Percentiles rank a stretch among this genome's conserved stretches.
Conservation (phyloP, 148 eudicot genomes). For the Rheum nobile region DNA sequence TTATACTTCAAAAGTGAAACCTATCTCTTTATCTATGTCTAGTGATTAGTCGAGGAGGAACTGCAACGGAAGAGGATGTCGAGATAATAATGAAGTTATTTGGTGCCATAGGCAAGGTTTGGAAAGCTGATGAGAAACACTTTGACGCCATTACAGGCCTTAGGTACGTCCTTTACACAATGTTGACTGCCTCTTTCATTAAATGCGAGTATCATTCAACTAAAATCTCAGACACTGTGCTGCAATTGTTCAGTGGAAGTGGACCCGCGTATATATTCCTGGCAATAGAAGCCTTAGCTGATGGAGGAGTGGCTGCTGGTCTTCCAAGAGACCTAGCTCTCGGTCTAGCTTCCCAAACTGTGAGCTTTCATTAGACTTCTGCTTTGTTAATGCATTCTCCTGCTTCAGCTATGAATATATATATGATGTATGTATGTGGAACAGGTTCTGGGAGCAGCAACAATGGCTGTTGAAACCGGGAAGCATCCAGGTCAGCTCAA, state of each 20-base stretch:
- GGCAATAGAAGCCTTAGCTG: constrained; percentile 96
- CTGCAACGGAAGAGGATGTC: constrained; percentile 71
- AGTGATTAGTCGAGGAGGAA: constrained; percentile 71
- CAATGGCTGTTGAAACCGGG: constrained; percentile 56
- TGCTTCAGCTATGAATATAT: background rate
- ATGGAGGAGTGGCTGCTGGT: constrained; percentile 98
- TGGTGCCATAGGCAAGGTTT: constrained; percentile 85
- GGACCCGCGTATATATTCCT: constrained; percentile 89
- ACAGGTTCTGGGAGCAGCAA: constrained; percentile 91
- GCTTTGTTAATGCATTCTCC: background rate
- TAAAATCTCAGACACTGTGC: background rate
- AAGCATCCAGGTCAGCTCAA: constrained; percentile 97
- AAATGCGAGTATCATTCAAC: background rate
- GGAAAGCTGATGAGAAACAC: constrained; percentile 82
- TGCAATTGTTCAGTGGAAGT: constrained; percentile 53
- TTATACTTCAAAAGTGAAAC: background rate
- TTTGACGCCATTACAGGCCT: constrained; percentile 88
- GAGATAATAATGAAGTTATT: constrained; percentile 49
- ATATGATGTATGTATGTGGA: background rate
- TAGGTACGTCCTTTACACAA: constrained; percentile 32
- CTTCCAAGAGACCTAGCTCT: constrained; percentile 81
- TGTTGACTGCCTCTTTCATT: background rate
- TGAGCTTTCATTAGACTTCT: constrained; percentile 25
- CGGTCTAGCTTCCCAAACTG: constrained; percentile 91
- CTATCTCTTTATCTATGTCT: background rate